Base-by-base conservation (phyloP, 192 early-diverging fungal genomes). In the Backusella mclennaniae region DNA sequence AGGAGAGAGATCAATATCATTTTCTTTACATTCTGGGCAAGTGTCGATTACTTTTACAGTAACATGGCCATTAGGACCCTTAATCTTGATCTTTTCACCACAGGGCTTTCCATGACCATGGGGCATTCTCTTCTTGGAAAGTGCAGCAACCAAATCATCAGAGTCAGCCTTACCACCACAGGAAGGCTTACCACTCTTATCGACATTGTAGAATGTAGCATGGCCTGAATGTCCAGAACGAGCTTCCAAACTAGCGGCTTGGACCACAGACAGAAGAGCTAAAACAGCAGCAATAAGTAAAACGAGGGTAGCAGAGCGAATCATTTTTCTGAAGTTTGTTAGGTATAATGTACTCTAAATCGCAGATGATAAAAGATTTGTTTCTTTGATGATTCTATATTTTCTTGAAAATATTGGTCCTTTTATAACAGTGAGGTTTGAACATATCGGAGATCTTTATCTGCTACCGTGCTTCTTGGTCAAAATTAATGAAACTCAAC, bases 21-120 rank as follows among this genome's bases (percentile, higher is more conserved):
- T 78, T 6, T 66, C 44, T 2, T 69, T 21, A 36, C 87, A 90
- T 17, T 49, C 71, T 9, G 78, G 78, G 42, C 89, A 90, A 26
- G 80, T 86, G 69, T 89, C 88, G 21, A 86, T 78, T 42, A 88
- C 79, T 44, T 73, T 88, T 35, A 84, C 88, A 44, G 69, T 71
- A 9, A 87, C 82, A 1, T 76, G 35, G n/a, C 80, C 87, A 44
- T 84, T 81, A 23, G 83, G 84, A 52, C 85, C 85, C 59, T 82
- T 87, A 33, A 86, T 85, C 35, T 75, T 78, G 39, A 82, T 80
- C 44, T 83, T 83, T 67, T 83, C 77, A 67, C 87, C 87, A 68
- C 89, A 90, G 9, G 74, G 75, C 29, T 67, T 67, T 31, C 46
- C 67, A 14, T 69, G 17, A 35, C 46, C 67, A 59, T 26, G 56